Evolutionary conservation across 1,139 yeast genomes (phyloP), one percentile per base, ranked within the genome.

Genomic region (Kodamaea plutei): DNA sequence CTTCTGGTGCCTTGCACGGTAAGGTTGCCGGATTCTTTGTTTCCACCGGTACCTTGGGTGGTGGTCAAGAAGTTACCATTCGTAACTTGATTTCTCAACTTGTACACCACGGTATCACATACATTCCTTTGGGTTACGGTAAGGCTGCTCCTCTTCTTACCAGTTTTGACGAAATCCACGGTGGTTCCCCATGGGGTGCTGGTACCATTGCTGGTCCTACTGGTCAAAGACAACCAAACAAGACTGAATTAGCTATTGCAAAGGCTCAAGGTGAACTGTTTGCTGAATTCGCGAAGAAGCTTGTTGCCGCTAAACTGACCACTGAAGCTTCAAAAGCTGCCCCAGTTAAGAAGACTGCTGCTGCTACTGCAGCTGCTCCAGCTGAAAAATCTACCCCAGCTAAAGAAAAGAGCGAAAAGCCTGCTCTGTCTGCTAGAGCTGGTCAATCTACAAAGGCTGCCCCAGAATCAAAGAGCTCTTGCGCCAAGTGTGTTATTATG

Each of bases 101-200:
- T 30, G 58, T 58, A 25, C 78, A 72, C 47, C 79, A 73, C 33
- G 79, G 78, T 49, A 58, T 72, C 62, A 48, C 65, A 20, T 73
- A 54, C 44, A 50, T 73, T 28, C 76, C 79, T 25, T 56, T 72
- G 40, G 77, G 78, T 37, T 69, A 57, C 45, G 65, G 52, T 10
- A 29, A 43, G 5, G 64, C 62, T 3, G 64, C 59, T 46, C 54
- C 56, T 9, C 54, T 55, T 23, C 40, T 66, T 28, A 46, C 68
- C 25, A 52, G 52, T 37, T 35, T 64, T 23, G 56, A 56, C 2
- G 73, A 66, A 45, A 50, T 55, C 25, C 72, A 64, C 37, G 76
- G 76, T 41, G 66, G 65, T 36, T 56, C 73, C 33, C 63, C 77
- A 19, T 72, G 68, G 63, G 77, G 77, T 49, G 65, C 77, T 14